These are phyloP conservation scores for Alternaria alternata DNA, from an alignment of 2,329 filamentous ascomycete genomes.

Conservation along the genomic window DNA sequence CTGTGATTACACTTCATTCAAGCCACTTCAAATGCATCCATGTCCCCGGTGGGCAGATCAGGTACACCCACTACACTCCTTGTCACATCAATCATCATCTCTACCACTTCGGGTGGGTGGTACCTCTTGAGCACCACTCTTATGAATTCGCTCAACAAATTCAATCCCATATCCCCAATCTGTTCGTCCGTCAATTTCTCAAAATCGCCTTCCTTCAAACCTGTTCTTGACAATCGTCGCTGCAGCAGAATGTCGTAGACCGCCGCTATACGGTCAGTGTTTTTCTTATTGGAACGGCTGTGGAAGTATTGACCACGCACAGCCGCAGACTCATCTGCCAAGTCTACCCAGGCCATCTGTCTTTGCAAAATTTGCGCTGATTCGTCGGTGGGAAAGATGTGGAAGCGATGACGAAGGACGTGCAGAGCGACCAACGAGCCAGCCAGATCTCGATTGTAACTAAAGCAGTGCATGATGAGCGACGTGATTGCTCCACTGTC, in stretches of 20 bases:
- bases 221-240: conserved; percentile 28
- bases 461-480: conserved; percentile 49
- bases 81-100: conserved; percentile 41
- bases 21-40: conserved; percentile 39
- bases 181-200: conserved; percentile 29
- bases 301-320: conserved; percentile 24
- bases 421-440: conserved; percentile 49
- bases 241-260: conserved; percentile 33
- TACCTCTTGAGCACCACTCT: conserved; percentile 37
- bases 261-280: conserved; percentile 19
- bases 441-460: conserved; percentile 41
- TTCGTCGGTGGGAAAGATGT: conserved; percentile 37
- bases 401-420: conserved; percentile 35
- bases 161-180: conserved; percentile 33
- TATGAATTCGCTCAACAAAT: conserved; percentile 45
- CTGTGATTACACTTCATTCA: not conserved
- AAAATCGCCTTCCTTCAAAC: conserved; percentile 20
- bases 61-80: conserved; percentile 35
- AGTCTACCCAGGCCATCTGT: conserved; percentile 42
- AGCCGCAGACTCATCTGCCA: conserved; percentile 21
- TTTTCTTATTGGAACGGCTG: conserved; percentile 21
- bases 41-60: conserved; percentile 40
- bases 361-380: conserved; percentile 31
- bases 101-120: conserved; percentile 33
- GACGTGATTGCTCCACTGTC: conserved; percentile 33